These are phyloP conservation scores for Aurinia saxatilis DNA, from an alignment of 345 rosid species.

Conservation along the genomic window DNA sequence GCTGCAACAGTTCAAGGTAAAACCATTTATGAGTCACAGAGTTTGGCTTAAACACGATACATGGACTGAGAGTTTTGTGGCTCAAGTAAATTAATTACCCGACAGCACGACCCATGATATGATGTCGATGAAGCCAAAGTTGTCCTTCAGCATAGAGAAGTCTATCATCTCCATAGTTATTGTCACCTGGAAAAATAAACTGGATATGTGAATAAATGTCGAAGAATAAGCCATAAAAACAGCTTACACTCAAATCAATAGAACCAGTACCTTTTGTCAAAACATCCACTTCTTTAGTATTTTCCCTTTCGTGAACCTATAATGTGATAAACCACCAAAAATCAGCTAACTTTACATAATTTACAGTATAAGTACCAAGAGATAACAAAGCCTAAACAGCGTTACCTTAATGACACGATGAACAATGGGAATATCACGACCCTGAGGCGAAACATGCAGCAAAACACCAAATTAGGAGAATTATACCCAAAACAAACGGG, in stretches of 20 bases:
- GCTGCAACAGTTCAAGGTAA: constrained; percentile 32
- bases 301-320: constrained; percentile 85
- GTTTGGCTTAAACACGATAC: not conserved
- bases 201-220: not conserved
- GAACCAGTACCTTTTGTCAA: constrained; percentile 80
- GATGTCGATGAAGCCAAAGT: constrained; percentile 75
- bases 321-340: constrained; percentile 1
- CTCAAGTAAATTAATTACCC: constrained; percentile 42
- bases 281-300: constrained; percentile 90
- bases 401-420: constrained; percentile 35
- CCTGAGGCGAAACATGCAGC: constrained; percentile 13
- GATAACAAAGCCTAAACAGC: not conserved
- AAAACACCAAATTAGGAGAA: not conserved
- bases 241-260: constrained; percentile 4
- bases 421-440: constrained; percentile 34
- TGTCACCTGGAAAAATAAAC: constrained; percentile 46
- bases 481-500: not conserved
- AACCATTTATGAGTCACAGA: not conserved
- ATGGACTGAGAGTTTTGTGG: not conserved
- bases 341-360: not conserved
- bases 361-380: not conserved
- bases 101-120: constrained; percentile 88
- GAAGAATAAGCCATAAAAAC: not conserved
- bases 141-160: constrained; percentile 82
- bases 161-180: constrained; percentile 77